Evolutionary conservation across 176 grass and related monocot species (phyloP).

Genomic region (Tillandsia fasciculata): DNA sequence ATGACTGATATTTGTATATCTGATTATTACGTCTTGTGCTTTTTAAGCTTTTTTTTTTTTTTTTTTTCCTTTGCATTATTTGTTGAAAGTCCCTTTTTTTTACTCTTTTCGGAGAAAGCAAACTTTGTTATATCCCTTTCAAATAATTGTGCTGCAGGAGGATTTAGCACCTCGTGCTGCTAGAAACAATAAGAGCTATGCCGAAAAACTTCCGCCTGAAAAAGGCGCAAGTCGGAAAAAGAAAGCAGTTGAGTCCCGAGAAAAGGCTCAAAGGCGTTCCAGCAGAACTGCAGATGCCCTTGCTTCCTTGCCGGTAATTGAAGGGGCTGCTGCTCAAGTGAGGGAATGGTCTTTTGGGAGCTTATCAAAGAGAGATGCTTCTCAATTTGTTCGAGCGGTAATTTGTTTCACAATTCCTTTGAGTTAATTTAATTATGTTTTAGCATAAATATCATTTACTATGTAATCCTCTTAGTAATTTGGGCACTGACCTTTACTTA

Average conservation of each 20-base stretch:
- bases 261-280: conserved; percentile 71
- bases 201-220: conserved; percentile 63
- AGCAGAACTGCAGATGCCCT: conserved; percentile 51
- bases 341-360: conserved; percentile 85
- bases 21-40: neutral
- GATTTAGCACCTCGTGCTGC: conserved; percentile 96
- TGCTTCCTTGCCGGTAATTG: conserved; percentile 54
- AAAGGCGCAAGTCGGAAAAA: conserved; percentile 62
- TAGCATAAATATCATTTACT: too few species aligned
- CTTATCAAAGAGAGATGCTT: conserved; percentile 84
- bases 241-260: conserved; percentile 43
- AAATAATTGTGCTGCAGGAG: conserved; percentile 40
- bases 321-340: conserved; percentile 83
- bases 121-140: neutral
- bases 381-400: conserved; percentile 94
- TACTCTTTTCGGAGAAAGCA: too few species aligned
- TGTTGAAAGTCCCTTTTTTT: too few species aligned
- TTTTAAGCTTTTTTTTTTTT: neutral
- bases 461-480: too few species aligned
- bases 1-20: neutral
- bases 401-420: conserved; percentile 7
- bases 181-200: conserved; percentile 78
- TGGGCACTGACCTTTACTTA: too few species aligned
- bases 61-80: neutral
- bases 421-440: too few species aligned